phyloP scores from a whole-genome alignment of 495 filamentous ascomycete species.

The Chaetomium tenue region DNA sequence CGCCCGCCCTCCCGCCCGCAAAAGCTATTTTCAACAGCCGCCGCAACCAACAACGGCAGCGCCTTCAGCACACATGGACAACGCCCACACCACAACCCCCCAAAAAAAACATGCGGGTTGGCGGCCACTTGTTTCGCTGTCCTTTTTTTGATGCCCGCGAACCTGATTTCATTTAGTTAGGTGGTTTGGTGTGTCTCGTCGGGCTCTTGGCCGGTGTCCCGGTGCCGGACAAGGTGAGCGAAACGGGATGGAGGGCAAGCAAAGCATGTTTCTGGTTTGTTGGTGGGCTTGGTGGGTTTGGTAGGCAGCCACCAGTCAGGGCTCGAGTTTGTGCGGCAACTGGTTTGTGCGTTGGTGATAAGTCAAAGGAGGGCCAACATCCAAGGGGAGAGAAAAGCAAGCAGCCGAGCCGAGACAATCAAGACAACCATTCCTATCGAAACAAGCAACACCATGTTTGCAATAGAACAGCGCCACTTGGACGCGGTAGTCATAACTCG shows the following conservation, averaged over 20 bases:
- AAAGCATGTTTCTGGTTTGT: conserved; percentile 17
- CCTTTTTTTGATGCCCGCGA: conserved; percentile 1
- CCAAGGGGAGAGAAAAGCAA: conserved; percentile 14
- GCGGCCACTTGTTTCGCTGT: not conserved
- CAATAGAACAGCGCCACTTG: not conserved
- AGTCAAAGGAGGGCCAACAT: conserved; percentile 2
- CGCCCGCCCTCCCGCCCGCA: too few species aligned
- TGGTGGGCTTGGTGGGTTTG: too few species aligned
- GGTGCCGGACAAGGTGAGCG: not conserved
- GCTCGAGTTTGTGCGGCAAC: not conserved
- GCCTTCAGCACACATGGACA: not conserved
- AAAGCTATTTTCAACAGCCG: not conserved
- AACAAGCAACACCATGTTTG: conserved; percentile 12
- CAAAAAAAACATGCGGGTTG: conserved; percentile 4
- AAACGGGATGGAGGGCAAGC: not conserved
- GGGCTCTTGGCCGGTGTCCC: conserved; percentile 5
- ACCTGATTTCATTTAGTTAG: not conserved
- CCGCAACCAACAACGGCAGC: conserved; percentile 4
- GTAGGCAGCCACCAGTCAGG: not conserved
- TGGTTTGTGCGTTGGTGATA: conserved; percentile 18
- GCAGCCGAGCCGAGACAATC: conserved; percentile 10
- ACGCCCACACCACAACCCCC: too few species aligned
- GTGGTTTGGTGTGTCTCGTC: not conserved
- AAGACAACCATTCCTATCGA: not conserved
- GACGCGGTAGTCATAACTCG: not conserved